Evolutionary conservation across 1,284 basidiomycete species (phyloP), one percentile per base, ranked within the genome.

Genomic region (Apiotrichum montevideense): DNA sequence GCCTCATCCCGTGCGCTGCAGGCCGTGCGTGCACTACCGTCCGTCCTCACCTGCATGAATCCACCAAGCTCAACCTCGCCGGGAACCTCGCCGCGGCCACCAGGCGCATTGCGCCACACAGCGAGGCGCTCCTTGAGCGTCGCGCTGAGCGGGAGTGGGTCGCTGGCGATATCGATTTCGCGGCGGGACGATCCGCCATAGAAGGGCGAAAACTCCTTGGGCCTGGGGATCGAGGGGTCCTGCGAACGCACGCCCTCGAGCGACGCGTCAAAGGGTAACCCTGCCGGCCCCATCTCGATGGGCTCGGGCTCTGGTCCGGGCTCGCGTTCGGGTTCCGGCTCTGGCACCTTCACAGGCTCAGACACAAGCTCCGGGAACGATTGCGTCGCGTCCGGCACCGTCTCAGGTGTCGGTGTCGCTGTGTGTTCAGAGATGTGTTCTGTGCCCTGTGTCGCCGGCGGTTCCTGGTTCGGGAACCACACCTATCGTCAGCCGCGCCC

Each of bases 51-150:
- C 48, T 66, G 63, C 35, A 72, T 69, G 55, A 77, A 76, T 3
- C 68, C 67, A 4, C 75, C 76, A 10, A 68, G 62, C 60, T 78
- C 75, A 40, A 73, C 63, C 55, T 74, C 73, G 7, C 67, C 70
- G 13, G 64, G 62, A 2, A 69, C 39, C 48, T 73, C 71, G 34
- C 68, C 74, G 37, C 71, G 55, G 4, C 68, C 74, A 10, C 77
- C 77, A 0, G 79, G 78, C 1, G 79, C 72, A 8, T 69, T 60
- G 34, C 71, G 64, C 77, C 79, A 80, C 3, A 66, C 76, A 8
- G 70, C 60, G 3, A 81, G 63, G 7, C 79, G 63, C 33, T 79
- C 73, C 21, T 64, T 44, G 3, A 79, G 62, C 1, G 69, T 67
- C 6, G 79, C 76, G 1, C 65, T 55, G 1, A 77, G 39, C 1